Base-by-base conservation (phyloP, 371 early-diverging fungal species). In the Coemansia sp. region DNA sequence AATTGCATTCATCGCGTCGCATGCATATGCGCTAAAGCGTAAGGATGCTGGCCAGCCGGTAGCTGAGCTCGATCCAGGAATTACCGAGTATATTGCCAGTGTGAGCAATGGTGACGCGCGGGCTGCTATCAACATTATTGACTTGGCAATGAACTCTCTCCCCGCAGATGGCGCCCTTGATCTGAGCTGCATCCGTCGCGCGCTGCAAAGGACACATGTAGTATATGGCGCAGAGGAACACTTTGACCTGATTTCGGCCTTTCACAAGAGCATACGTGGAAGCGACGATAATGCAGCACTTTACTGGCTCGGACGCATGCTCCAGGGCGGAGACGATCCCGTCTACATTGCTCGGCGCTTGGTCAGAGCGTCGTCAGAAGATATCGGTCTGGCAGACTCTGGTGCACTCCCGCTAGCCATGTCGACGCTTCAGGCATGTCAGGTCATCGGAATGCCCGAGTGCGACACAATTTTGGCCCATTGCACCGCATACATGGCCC, bases 231-330 rank as follows among this genome's bases (percentile, higher is more conserved):
- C 90, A 1, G 95, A 95, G 28, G 90, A 92, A 67, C 95, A 95
- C 77, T 94, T 91, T 78, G 90, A 95, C 58, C 83, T 89, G 6
- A 93, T 94, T 48, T 92, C 92, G 57, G 95, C 95, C 1, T 65
- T 95, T 17, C 93, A 93, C 79, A 94, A 95, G 74, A 89, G 90
- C 61, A 84, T 92, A 21, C 87, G 93, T 28, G 93, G 93, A 58
- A 85, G 90, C 71, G 90, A 90, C 70, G 86, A 81, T 9, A 82
- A 90, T 79, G 91, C 90, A 0, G 86, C 91, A 0, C 70, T 95
- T 3, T 95, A 95, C 75, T 95, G 94, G 94, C 79, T 95, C 0
- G 92, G 91, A 0, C 84, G 95, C 7, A 95, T 95, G 94, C 80
- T 95, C 8, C 87, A 85, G 58, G 89, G 88, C 32, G 95, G 95